phyloP scores from a whole-genome alignment of 108 stramenopile genomes.

The Pseudonitzschia pungens region DNA sequence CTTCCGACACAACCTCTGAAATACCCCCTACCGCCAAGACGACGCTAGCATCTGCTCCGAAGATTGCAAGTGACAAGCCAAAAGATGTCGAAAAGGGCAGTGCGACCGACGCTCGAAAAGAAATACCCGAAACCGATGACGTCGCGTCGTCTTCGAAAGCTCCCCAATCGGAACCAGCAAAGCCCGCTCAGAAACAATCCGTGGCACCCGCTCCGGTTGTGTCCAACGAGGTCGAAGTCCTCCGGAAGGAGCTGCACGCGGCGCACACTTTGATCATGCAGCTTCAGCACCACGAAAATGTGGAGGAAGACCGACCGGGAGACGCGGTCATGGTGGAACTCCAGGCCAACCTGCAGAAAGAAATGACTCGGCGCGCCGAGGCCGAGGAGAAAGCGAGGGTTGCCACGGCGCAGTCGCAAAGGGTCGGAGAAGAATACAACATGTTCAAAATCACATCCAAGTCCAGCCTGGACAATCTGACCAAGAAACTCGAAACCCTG shows the following conservation, averaged over 20 bases:
- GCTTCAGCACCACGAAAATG: constrained; percentile 19
- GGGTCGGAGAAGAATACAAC: constrained; percentile 26
- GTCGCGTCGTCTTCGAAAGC: not conserved
- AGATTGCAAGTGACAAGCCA: not conserved
- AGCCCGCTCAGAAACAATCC: not conserved
- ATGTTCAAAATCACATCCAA: constrained; percentile 30
- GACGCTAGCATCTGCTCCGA: not conserved
- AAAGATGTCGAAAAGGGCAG: not conserved
- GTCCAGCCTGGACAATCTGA: constrained; percentile 17
- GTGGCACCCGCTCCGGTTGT: too few species aligned
- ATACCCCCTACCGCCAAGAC: not conserved
- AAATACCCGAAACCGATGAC: not conserved
- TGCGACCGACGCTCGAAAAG: not conserved
- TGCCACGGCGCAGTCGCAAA: constrained; percentile 28
- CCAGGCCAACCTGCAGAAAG: constrained; percentile 57
- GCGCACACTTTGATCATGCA: constrained; percentile 30
- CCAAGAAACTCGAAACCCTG: constrained; percentile 10
- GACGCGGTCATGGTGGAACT: constrained; percentile 57
- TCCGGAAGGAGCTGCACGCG: constrained; percentile 25
- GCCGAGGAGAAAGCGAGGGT: constrained; percentile 40
- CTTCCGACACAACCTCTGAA: too few species aligned
- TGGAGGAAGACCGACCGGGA: constrained; percentile 18
- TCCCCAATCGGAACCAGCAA: not conserved
- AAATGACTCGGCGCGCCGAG: constrained; percentile 56
- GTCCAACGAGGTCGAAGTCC: constrained; percentile 4